A percentile compares a stretch with the other conserved stretches of the same genome.
These are phyloP conservation scores for Ambrosiella beaveri DNA, from an alignment of 2,329 filamentous ascomycete species.

Conservation along the genomic window DNA sequence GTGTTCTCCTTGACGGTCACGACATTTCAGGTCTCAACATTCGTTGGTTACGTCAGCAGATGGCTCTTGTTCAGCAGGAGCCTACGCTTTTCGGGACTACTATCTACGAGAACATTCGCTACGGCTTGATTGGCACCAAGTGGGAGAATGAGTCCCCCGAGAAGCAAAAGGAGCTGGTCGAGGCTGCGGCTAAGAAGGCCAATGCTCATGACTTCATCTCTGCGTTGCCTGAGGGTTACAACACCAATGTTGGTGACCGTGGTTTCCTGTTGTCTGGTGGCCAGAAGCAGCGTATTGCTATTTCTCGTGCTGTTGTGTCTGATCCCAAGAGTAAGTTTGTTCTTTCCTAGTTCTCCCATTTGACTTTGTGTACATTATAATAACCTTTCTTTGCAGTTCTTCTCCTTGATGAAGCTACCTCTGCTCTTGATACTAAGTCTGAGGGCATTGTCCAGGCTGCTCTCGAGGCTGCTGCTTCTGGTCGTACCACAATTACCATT, in stretches of 20 bases:
- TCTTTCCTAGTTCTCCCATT: not conserved
- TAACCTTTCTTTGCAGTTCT: constrained; percentile 36
- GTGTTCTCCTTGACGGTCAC: constrained; percentile 64
- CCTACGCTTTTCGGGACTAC: constrained; percentile 79
- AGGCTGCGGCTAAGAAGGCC: constrained; percentile 71
- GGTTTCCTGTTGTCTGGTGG: constrained; percentile 86
- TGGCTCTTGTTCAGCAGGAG: constrained; percentile 85
- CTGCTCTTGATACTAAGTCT: constrained; percentile 81
- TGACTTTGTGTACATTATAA: not conserved
- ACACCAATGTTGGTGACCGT: constrained; percentile 88
- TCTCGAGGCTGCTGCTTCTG: constrained; percentile 67
- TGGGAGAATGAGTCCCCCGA: constrained; percentile 53
- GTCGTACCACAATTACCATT: constrained; percentile 88
- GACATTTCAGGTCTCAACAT: constrained; percentile 71
- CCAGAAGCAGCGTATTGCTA: constrained; percentile 93
- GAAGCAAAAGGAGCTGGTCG: constrained; percentile 51
- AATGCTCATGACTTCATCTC: constrained; percentile 89
- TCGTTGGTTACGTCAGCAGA: constrained; percentile 79
- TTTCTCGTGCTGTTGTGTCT: constrained; percentile 76
- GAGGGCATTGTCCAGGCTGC: constrained; percentile 90
- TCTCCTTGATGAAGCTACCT: constrained; percentile 87
- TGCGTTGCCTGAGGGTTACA: constrained; percentile 67
- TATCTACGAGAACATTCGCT: constrained; percentile 77
- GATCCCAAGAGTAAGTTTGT: constrained; percentile 53
- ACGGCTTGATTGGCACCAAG: constrained; percentile 73